Base-by-base conservation (phyloP, 768 basidiomycete genomes). In the Rossbeevera mucosa region DNA sequence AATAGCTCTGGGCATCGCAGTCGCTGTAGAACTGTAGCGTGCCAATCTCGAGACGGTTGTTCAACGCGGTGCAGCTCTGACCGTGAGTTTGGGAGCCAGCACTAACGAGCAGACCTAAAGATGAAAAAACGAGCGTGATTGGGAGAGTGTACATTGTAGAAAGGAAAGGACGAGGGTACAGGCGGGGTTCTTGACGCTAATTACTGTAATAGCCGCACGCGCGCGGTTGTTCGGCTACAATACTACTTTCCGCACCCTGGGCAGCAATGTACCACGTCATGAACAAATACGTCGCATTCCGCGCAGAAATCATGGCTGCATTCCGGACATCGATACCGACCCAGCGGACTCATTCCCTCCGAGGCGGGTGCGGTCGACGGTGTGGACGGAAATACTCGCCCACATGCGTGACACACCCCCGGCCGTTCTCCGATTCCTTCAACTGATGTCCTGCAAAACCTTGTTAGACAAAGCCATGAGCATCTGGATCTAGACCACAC, bases 251-350 rank as follows among this genome's bases (percentile, higher is more conserved):
- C 86, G 57, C 88, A 91, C 9, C 88, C 89, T 0, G 95, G 94
- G 74, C 95, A 99, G 54, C 90, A 92, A 64, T 97, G 95, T 18
- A 97, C 76, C 20, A 93, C 92, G 56, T 95, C 91, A 61, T 98
- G 96, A 5, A 97, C 85, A 64, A 97, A 96, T 18, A 95, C 80
- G 71, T 99, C 96, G 65, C 96, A 99, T 45, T 98, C 94, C 22
- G 85, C 80, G 66, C 96, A 98, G 64, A 97, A 99, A 65, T 96
- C 87, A 46, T 88, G 73, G 2, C 69, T 61, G 72, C 96, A 98
- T 21, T 89, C 87, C 2, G 86, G 85, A 69, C 96, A 97, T 48
- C 84, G 79, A 68, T 98, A 99, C 29, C 95, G 79, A 16, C 93
- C 90, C 6, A 90, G 73, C 1, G 90, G 83, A 58, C 90, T 94